Percentiles rank a stretch among this genome's conserved stretches.
phyloP scores from a whole-genome alignment of 768 basidiomycete species.

The Termitomyces sp. region DNA sequence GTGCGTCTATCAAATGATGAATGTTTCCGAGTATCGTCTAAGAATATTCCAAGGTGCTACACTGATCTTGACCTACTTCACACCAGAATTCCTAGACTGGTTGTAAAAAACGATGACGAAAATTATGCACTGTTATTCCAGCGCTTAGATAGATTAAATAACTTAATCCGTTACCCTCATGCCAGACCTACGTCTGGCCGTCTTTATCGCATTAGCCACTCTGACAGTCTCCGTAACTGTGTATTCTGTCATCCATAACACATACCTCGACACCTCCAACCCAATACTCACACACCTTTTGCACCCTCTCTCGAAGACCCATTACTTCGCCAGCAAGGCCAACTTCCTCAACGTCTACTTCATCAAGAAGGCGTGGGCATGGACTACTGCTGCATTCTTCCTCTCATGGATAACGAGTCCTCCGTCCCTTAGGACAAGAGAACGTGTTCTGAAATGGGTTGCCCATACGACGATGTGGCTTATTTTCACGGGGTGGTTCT shows the following conservation, averaged over 20 bases:
- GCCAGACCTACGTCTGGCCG: slow-evolving; percentile 20
- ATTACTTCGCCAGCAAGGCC: slow-evolving; percentile 77
- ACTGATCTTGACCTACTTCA: slow-evolving; percentile 91
- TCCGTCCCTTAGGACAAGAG: slow-evolving; percentile 29
- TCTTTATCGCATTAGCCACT: slow-evolving; percentile 36
- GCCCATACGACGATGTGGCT: slow-evolving; percentile 65
- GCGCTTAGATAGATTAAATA: not conserved
- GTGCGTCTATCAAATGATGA: slow-evolving; percentile 34
- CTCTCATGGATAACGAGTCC: slow-evolving; percentile 56
- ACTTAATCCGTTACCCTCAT: slow-evolving; percentile 10
- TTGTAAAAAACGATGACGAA: slow-evolving; percentile 26
- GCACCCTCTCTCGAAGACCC: slow-evolving; percentile 54
- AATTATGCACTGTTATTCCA: not conserved
- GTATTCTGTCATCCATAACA: slow-evolving; percentile 57
- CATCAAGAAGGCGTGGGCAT: slow-evolving; percentile 89
- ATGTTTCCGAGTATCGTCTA: not conserved
- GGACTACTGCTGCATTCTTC: slow-evolving; percentile 73
- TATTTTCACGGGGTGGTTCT: slow-evolving; percentile 81
- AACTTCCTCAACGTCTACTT: slow-evolving; percentile 82
- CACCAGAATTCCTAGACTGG: slow-evolving; percentile 94
- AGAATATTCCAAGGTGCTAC: slow-evolving; percentile 60
- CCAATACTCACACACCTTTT: slow-evolving; percentile 63
- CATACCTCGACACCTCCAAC: slow-evolving; percentile 84
- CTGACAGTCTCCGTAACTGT: slow-evolving; percentile 56
- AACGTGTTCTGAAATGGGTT: slow-evolving; percentile 48